Conservation (phyloP, 306 rosid species). For the Senna siamea region DNA sequence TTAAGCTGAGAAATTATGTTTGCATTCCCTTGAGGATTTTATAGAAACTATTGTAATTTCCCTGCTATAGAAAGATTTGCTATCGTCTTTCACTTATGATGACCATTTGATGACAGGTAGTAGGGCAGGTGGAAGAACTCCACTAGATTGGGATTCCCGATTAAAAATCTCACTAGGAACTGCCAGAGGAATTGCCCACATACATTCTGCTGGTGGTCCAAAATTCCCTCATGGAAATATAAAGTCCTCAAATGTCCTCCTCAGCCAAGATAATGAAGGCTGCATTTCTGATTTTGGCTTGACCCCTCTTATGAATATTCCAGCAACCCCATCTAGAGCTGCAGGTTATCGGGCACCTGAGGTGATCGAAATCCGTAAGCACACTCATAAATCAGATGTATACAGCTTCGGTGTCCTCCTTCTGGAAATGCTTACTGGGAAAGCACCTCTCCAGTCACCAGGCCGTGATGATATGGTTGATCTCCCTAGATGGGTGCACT, state of each 20-base stretch:
- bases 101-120: constrained; percentile 58
- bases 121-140: constrained; percentile 67
- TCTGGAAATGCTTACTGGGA: constrained; percentile 90
- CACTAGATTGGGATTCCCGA: constrained; percentile 84
- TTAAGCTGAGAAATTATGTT: background rate
- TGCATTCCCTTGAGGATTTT: background rate
- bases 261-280: constrained; percentile 74
- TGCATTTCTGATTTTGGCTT: constrained; percentile 90
- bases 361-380: constrained; percentile 86
- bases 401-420: constrained; percentile 94
- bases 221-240: constrained; percentile 89
- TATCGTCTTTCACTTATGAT: background rate
- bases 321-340: constrained; percentile 74
- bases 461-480: constrained; percentile 93
- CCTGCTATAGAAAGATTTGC: background rate
- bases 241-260: constrained; percentile 87
- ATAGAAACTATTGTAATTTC: background rate
- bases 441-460: constrained; percentile 89
- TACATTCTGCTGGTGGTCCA: constrained; percentile 82
- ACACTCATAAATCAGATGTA: constrained; percentile 90
- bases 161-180: constrained; percentile 75
- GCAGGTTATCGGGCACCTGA: constrained; percentile 97
- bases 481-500: constrained; percentile 98
- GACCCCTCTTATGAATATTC: constrained; percentile 80
- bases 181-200: constrained; percentile 84